phyloP scores from a whole-genome alignment of 2,329 filamentous ascomycete genomes.

The Phyllosticta paracitricarpa region DNA sequence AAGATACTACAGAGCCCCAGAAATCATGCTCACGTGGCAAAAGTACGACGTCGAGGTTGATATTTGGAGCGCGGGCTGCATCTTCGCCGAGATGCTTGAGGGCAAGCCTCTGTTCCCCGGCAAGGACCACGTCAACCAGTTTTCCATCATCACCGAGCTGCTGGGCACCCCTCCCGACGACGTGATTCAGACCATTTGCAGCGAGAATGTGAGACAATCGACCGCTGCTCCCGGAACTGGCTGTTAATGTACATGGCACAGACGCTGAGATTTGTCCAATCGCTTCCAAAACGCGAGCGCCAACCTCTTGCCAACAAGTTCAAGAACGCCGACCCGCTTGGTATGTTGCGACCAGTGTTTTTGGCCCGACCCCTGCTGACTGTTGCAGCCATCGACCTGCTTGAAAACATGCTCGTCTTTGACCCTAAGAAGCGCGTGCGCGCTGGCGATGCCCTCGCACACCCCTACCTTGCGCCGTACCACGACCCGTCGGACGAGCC shows the following conservation, averaged over 20 bases:
- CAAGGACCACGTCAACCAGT: constrained; percentile 99
- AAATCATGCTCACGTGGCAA: constrained; percentile 99
- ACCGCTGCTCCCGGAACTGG: background rate
- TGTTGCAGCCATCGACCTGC: constrained; percentile 68
- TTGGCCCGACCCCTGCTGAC: background rate
- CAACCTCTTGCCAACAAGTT: constrained; percentile 84
- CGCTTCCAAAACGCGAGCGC: constrained; percentile 84
- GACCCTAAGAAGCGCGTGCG: constrained; percentile 94
- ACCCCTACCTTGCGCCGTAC: constrained; percentile 92
- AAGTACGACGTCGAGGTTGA: constrained; percentile 99
- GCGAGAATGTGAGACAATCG: constrained; percentile 67
- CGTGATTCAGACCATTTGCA: constrained; percentile 97
- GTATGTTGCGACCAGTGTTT: constrained; percentile 38
- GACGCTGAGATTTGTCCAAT: constrained; percentile 96
- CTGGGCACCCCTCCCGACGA: constrained; percentile 94
- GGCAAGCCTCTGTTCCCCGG: constrained; percentile 96
- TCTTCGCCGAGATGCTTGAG: constrained; percentile 98
- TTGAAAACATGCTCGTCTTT: constrained; percentile 96
- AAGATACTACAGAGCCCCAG: constrained; percentile 93
- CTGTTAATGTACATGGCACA: constrained; percentile 30
- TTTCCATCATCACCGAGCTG: constrained; percentile 97
- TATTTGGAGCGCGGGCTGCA: constrained; percentile 98
- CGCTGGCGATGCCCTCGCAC: constrained; percentile 72
- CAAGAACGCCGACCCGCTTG: constrained; percentile 80
- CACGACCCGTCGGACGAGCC: constrained; percentile 97